Evolutionary conservation across 768 basidiomycete species (phyloP), one percentile per base, ranked within the genome.

Genomic region (Candolleomyces aberdarensis): DNA sequence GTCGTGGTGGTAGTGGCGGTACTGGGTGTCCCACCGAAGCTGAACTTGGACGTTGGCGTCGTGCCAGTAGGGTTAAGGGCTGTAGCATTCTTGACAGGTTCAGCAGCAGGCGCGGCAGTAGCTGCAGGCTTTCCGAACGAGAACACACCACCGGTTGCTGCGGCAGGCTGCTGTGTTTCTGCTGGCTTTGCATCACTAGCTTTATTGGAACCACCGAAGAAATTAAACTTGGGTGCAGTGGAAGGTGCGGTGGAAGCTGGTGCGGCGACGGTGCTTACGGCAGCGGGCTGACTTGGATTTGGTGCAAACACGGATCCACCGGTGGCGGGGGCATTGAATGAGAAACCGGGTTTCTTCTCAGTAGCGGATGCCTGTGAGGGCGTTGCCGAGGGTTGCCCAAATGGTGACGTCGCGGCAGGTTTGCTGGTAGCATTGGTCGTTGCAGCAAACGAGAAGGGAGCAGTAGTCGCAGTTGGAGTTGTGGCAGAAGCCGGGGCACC

Each of bases 71-170:
- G 2, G 3, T 2, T 44, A 44, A 3, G 2, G n/a, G n/a, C 13
- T n/a, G 43, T n/a, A 44, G 13, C n/a, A n/a, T 14, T 14, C 43
- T n/a, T n/a, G 13, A 3, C 48, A 7, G 48, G 20, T 53, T 15
- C 60, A 63, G 56, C 47, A 31, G 46, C 67, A 56, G 57, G 61
- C 62, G 50, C 40, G 2, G 63, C 29, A 31, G 71, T 56, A n/a
- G 63, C 17, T 6, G 62, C 43, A 32, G 66, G 61, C n/a, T 62
- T 67, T 14, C 26, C 26, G 58, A 55, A 50, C 48, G 48, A 50
- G 22, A 50, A 50, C 48, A 50, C 20, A 11, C 48, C 22, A 22
- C 48, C 48, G 3, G 11, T 22, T 11, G 48, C 20, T n/a, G 13
- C 17, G 11, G 13, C 48, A 50, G 20, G 26, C 26, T 26, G 26